A percentile compares a stretch with the other conserved stretches of the same genome.
These are phyloP conservation scores for Ophiostoma novo-ulmi DNA, from an alignment of 2,329 filamentous ascomycete genomes.

Conservation along the genomic window DNA sequence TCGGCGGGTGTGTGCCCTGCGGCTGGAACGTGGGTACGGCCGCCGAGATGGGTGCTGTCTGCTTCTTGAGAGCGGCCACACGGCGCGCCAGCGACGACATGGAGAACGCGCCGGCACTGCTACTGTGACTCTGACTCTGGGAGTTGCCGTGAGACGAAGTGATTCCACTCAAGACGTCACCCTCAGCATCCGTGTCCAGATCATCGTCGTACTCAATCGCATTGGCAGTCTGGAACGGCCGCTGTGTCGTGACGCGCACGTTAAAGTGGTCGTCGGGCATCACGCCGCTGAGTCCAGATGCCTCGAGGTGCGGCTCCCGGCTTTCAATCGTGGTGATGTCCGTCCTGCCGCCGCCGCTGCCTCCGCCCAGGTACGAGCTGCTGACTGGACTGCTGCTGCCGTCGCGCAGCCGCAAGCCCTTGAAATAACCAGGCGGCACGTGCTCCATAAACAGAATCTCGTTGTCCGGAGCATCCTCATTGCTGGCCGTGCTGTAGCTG, in stretches of 20 bases:
- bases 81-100: slow-evolving; percentile 41
- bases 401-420: not conserved
- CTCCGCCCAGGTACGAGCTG: not conserved
- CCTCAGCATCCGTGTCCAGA: not conserved
- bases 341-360: not conserved
- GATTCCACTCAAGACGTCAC: slow-evolving; percentile 19
- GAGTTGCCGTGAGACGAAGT: not conserved
- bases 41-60: slow-evolving; percentile 20
- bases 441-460: slow-evolving; percentile 31
- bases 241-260: slow-evolving; percentile 49
- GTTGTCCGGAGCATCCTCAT: slow-evolving; percentile 3
- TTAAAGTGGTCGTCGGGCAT: slow-evolving; percentile 61
- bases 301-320: slow-evolving; percentile 44
- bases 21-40: slow-evolving; percentile 12
- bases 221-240: slow-evolving; percentile 30
- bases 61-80: slow-evolving; percentile 34
- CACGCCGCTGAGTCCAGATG: slow-evolving; percentile 55
- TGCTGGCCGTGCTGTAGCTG: slow-evolving; percentile 14
- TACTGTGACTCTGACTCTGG: not conserved
- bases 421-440: too few species aligned
- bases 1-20: not conserved
- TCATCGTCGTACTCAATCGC: not conserved
- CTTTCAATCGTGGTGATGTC: not conserved
- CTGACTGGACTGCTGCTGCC: not conserved
- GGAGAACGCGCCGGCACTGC: slow-evolving; percentile 21